Evolutionary conservation across 139 green algal species (phyloP).

Genomic region (Tetradesmus obliquus): DNA sequence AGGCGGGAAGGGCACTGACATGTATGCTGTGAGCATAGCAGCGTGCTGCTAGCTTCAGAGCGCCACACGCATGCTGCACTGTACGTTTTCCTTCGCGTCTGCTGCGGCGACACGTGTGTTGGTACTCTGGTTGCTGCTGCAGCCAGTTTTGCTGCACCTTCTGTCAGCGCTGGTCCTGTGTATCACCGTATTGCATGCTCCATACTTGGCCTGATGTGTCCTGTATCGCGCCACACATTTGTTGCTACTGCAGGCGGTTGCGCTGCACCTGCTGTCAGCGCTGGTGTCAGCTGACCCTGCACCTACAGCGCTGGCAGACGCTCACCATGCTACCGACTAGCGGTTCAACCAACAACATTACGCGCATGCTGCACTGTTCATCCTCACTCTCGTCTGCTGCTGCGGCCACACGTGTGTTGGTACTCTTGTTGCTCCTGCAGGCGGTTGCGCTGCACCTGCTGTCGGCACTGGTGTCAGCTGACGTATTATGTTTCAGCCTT

Average conservation of each 20-base stretch:
- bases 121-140: background rate
- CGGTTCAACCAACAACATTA: too few species aligned
- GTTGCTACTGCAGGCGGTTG: constrained; percentile 51
- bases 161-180: background rate
- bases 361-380: too few species aligned
- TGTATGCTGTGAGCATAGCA: too few species aligned
- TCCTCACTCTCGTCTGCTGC: too few species aligned
- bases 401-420: too few species aligned
- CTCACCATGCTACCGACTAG: background rate
- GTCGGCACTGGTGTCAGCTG: constrained; percentile 13
- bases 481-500: constrained; percentile 2
- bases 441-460: background rate
- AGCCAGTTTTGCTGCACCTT: background rate
- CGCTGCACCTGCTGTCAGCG: constrained; percentile 69
- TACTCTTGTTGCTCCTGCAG: background rate
- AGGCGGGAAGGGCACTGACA: too few species aligned
- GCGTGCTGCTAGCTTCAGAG: too few species aligned
- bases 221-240: background rate
- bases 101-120: too few species aligned
- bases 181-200: too few species aligned
- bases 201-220: background rate
- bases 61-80: too few species aligned
- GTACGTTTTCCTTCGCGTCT: too few species aligned
- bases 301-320: constrained; percentile 46
- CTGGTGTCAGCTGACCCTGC: constrained; percentile 59